phyloP scores from a whole-genome alignment of 2,329 filamentous ascomycete species.

The Phyllosticta citribraziliensis region DNA sequence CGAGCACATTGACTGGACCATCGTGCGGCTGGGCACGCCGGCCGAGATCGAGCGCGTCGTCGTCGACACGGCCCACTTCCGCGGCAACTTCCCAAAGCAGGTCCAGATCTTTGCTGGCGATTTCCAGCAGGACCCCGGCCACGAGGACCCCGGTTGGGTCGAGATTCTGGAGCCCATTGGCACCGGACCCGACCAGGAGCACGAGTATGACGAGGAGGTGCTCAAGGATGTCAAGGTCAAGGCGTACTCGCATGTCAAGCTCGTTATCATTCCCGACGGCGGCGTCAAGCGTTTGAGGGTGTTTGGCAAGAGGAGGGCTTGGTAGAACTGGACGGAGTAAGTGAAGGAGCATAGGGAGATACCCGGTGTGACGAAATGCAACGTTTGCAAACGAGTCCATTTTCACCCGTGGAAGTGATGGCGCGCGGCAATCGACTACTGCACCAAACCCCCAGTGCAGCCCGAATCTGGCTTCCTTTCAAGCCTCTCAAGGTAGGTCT shows the following conservation, averaged over 20 bases:
- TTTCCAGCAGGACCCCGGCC: constrained; percentile 48
- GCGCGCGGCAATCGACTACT: no score
- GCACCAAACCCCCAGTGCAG: no score
- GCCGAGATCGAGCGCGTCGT: constrained; percentile 57
- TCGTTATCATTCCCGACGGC: constrained; percentile 88
- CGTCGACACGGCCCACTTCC: constrained; percentile 73
- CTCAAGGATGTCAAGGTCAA: constrained; percentile 43
- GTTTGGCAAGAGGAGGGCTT: constrained; percentile 45
- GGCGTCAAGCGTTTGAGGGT: constrained; percentile 82
- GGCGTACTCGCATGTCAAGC: constrained; percentile 71
- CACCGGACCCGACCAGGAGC: constrained; percentile 63
- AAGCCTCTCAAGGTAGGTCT: no score
- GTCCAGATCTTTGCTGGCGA: constrained; percentile 54
- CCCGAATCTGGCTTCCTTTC: no score
- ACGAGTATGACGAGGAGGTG: constrained; percentile 44
- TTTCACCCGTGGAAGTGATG: no score
- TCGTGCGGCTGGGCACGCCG: constrained; percentile 60
- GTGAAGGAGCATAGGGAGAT: neutral
- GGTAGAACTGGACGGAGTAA: neutral
- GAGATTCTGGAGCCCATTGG: constrained; percentile 58
- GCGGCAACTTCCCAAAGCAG: constrained; percentile 75
- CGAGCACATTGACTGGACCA: constrained; percentile 72
- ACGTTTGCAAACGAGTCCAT: neutral
- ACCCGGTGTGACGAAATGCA: neutral
- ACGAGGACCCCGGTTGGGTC: constrained; percentile 52